Evolutionary conservation across 495 filamentous ascomycete genomes (phyloP), one percentile per base, ranked within the genome.

Genomic region (Oleoguttula mirabilis): DNA sequence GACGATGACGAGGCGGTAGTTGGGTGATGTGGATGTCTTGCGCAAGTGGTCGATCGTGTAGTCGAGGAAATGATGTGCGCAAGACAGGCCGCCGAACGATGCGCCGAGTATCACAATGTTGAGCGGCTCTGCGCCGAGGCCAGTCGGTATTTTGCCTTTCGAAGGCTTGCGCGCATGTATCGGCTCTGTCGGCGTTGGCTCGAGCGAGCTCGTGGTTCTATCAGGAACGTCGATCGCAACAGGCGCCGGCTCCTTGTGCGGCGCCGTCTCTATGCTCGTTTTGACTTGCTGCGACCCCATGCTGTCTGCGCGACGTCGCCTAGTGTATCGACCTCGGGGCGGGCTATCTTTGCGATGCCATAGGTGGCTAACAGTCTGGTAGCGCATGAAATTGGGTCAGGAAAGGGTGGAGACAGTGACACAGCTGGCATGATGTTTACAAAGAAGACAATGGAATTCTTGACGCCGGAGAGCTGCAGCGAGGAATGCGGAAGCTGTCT

Each of bases 81-180:
- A 56, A 14, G 60, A 55, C 1, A 81, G 44, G 36, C 79, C 79
- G n/a, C 70, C 68, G 52, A 58, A 66, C 39, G 70, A 73, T 42
- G 67, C 80, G 27, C 81, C 81, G 10, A 84, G 66, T 31, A 86
- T 64, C n/a, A 82, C 62, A 37, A 85, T 59, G 36, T 60, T 60
- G 28, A 50, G 32, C 2, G 45, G 39, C 21, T 53, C 45, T 21
- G 39, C 32, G 16, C 21, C 45, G 2, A 43, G 31, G 3, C 45
- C 45, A 12, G 45, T 48, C 3, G 45, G 39, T 4, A 21, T 25
- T 21, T 27, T 24, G 10, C 36, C 40, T 3, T 32, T 16, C 20
- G 27, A 15, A 7, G 5, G 27, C 17, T 4, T 21, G 19, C 8
- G 32, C 3, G 2, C 12, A 8, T 43, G 1, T 10, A 15, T 16